A percentile compares a stretch with the other conserved stretches of the same genome.
These are phyloP conservation scores for Cladophialophora carrionii DNA, from an alignment of 2,329 filamentous ascomycete species.

Conservation along the genomic window DNA sequence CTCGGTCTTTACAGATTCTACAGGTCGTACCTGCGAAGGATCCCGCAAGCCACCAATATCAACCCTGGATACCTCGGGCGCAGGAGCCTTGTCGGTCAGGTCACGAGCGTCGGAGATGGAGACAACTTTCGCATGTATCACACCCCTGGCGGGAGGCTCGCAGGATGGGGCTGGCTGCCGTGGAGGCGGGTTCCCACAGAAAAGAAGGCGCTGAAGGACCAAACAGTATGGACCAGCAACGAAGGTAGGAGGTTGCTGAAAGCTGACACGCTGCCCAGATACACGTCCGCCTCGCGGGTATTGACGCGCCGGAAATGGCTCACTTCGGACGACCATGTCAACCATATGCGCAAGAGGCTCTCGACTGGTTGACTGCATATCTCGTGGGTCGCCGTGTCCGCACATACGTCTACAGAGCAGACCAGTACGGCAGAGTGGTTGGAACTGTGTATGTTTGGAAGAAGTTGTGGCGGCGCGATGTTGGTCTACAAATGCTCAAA, in stretches of 20 bases:
- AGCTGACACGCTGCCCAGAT: slow-evolving; percentile 55
- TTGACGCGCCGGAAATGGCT: slow-evolving; percentile 89
- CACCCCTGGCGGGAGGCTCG: slow-evolving; percentile 82
- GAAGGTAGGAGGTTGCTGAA: not conserved
- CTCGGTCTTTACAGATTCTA: slow-evolving; percentile 37
- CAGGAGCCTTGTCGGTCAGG: slow-evolving; percentile 77
- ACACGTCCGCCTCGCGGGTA: slow-evolving; percentile 82
- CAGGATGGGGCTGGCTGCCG: slow-evolving; percentile 90
- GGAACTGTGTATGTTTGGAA: slow-evolving; percentile 74
- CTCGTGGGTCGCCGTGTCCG: slow-evolving; percentile 74
- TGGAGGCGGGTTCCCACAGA: slow-evolving; percentile 70
- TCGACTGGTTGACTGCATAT: slow-evolving; percentile 76
- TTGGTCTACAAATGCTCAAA: slow-evolving; percentile 87
- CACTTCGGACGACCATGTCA: slow-evolving; percentile 91
- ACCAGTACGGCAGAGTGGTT: slow-evolving; percentile 91
- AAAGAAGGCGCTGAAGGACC: slow-evolving; percentile 70
- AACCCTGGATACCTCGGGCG: slow-evolving; percentile 71
- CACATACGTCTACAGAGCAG: slow-evolving; percentile 77
- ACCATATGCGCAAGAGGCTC: slow-evolving; percentile 78
- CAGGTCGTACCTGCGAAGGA: slow-evolving; percentile 71
- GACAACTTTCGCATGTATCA: slow-evolving; percentile 95
- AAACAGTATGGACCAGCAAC: slow-evolving; percentile 64
- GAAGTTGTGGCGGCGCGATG: slow-evolving; percentile 71
- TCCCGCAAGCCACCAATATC: slow-evolving; percentile 76
- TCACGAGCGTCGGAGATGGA: slow-evolving; percentile 93